Evolutionary conservation across 345 rosid species (phyloP), one percentile per base, ranked within the genome.

Genomic region (Brassica incana): DNA sequence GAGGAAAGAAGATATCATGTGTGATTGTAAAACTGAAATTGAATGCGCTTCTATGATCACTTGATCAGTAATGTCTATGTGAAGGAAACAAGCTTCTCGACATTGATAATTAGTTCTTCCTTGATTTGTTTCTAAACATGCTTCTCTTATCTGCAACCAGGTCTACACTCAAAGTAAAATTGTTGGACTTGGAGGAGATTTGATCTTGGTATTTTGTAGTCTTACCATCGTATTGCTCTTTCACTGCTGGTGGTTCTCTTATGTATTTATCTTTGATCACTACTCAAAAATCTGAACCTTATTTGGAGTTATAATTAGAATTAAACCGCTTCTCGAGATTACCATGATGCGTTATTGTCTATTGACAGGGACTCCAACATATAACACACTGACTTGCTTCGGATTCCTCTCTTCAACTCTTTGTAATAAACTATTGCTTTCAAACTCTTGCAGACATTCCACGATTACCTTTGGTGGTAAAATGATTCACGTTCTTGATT

Each of bases 201-300:
- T 66, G 38, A 66, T 35, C 43, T 67, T 67, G 14, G 61, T 40
- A 45, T 54, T 65, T 20, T 75, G 27, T 52, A 75, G 40, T 36
- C 16, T 50, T 0, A 58, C 0, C 66, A 38, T 25, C 30, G 38
- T 75, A 3, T 20, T 23, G 65, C 15, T 66, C 72, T 65, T 7
- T 65, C 4, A 3, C 12, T 75, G 1, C 12, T 25, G 29, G 8
- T 75, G 12, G 8, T 48, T 14, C 16, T 45, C 52, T 8, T 45
- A 11, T 20, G 20, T 43, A 45, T 45, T 4, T 12, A 48, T 48
- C 56, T 48, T 48, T 48, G 16, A 48, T 48, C 14, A 14, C 56
- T 48, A 48, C n/a, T 45, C 52, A 15, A 33, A 18, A 33, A 16
- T 33, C 12, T 33, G 48, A 15, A 65, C 33, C 48, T 65, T 33